These are phyloP conservation scores for Xanthoconium purpureum DNA, from an alignment of 768 basidiomycete genomes.

Conservation along the genomic window DNA sequence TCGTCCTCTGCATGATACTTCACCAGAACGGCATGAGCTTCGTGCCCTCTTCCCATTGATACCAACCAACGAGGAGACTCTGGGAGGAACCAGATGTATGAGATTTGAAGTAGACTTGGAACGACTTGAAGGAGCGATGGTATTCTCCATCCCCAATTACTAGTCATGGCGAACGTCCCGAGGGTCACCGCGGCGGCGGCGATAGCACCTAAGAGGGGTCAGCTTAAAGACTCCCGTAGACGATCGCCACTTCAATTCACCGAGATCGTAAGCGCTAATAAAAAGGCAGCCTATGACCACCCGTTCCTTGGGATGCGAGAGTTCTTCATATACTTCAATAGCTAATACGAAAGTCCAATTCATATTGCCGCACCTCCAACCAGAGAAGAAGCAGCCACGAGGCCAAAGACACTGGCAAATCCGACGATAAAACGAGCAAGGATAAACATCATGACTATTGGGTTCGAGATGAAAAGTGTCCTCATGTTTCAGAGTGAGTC, in stretches of 20 bases:
- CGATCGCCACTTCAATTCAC: background rate
- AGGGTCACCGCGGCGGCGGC: constrained; percentile 52
- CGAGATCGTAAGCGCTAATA: background rate
- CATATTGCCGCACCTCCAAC: background rate
- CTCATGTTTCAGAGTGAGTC: background rate
- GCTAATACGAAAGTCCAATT: background rate
- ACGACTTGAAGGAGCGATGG: constrained; percentile 25
- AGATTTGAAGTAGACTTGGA: no score
- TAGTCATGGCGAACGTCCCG: constrained; percentile 29
- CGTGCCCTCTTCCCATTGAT: no score
- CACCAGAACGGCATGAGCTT: no score
- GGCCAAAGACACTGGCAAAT: background rate
- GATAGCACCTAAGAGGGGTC: constrained; percentile 3
- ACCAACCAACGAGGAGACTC: no score
- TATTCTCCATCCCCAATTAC: constrained; percentile 64
- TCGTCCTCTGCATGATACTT: no score
- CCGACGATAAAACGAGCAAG: background rate
- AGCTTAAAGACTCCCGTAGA: background rate
- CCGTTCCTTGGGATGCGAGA: constrained; percentile 19
- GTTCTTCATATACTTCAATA: background rate
- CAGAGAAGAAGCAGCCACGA: background rate
- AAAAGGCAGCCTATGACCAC: background rate
- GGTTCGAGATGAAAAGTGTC: background rate
- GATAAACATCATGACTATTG: background rate
- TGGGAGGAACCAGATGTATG: no score